Percentiles rank a stretch among this genome's conserved stretches.
phyloP scores from a whole-genome alignment of 345 rosid genomes.

The Rhizophora mangle region DNA sequence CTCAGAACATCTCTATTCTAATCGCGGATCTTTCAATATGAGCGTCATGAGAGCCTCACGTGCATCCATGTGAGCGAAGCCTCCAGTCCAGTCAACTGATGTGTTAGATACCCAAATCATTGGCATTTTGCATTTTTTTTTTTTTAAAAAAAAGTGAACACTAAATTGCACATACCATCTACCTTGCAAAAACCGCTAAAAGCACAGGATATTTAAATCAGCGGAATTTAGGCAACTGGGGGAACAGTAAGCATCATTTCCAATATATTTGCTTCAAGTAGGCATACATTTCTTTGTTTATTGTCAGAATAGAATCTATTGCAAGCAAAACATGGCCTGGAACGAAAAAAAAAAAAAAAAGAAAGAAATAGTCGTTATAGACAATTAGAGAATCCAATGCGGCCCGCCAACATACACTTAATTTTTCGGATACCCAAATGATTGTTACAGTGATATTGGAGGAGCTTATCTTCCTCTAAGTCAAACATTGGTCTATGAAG shows the following conservation, averaged over 20 bases:
- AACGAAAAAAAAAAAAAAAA: background rate
- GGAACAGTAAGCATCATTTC: constrained; percentile 11
- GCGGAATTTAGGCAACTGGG: background rate
- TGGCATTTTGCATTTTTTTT: background rate
- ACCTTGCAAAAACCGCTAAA: background rate
- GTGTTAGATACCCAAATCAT: background rate
- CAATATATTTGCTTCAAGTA: constrained; percentile 1
- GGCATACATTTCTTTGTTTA: background rate
- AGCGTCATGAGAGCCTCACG: constrained; percentile 10
- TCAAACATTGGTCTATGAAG: background rate
- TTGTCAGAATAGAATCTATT: background rate
- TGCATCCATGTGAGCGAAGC: constrained; percentile 23
- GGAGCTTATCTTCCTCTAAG: constrained; percentile 9
- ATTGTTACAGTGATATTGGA: background rate
- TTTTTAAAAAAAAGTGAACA: background rate
- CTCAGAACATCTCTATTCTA: background rate
- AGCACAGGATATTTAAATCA: background rate
- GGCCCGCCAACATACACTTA: background rate
- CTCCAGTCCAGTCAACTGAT: background rate
- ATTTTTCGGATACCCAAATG: background rate
- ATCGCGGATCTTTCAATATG: background rate
- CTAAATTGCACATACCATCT: background rate
- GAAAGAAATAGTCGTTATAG: background rate
- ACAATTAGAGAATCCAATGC: background rate
- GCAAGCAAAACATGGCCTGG: constrained; percentile 6